Base-by-base conservation (phyloP, 192 early-diverging fungal species). In the Backusella tarrabulga region DNA sequence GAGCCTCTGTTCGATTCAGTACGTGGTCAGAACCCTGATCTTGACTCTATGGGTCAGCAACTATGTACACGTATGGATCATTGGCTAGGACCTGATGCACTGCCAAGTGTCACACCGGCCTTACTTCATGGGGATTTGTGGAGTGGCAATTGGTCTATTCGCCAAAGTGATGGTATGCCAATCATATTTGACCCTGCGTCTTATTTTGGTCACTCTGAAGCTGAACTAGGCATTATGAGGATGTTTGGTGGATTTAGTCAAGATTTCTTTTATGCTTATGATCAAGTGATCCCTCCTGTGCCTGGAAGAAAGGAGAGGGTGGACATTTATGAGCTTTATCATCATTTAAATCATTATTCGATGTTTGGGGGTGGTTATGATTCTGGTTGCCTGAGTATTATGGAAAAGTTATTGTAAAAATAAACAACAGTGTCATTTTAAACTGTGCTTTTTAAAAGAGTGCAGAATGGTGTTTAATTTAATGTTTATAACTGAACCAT, bases 301-400 rank as follows among this genome's bases (percentile, higher is more conserved):
- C 6, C 21, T 9, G 34, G 34, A 40, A 70, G 68, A 70, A 12
- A 70, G n/a, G 36, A 70, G 3, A n/a, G 68, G 1, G 4, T 70
- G 4, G 34, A 41, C 11, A n/a, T 69, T 23, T 69, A 69, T 40
- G 68, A 68, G 34, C 34, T 68, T 4, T 68, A 68, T 68, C 35
- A 69, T 40, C 68, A 69, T 69, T 69, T 69, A 69, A 69, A 69
- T 40, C 68, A 69, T 21, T 69, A 38, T 40, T 34, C 68, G 1
- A 69, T 69, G 68, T 69, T 69, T 69, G 35, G 68, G 34, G 68
- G 68, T 11, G n/a, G 34, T 21, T 69, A 69, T 36, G 36, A 17
- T 11, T 40, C 34, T 38, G 38, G 36, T 14, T 70, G 68, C 41
- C n/a, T 70, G 12, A 23, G 36, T 21, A 21, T 23, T 3, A 41